phyloP scores from a whole-genome alignment of 1,284 basidiomycete genomes.

The Phylloboletellus chloephorus region DNA sequence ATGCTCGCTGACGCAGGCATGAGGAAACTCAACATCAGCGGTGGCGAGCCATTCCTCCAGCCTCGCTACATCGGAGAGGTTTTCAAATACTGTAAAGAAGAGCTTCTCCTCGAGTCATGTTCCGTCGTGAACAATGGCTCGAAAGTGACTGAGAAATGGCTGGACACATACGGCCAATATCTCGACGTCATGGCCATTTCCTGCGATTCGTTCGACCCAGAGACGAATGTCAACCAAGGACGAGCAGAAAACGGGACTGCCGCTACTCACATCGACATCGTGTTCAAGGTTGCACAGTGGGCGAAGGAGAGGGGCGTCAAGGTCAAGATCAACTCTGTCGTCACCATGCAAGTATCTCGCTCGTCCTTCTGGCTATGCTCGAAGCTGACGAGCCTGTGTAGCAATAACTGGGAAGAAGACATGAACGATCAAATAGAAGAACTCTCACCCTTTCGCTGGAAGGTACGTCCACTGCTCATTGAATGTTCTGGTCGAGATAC shows the following conservation, averaged over 20 bases:
- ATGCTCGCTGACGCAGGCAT: slow-evolving; percentile 36
- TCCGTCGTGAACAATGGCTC: slow-evolving; percentile 39
- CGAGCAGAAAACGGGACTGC: slow-evolving; percentile 31
- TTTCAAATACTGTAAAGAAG: slow-evolving; percentile 39
- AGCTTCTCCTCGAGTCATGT: slow-evolving; percentile 36
- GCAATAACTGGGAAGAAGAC: slow-evolving; percentile 35
- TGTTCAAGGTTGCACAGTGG: slow-evolving; percentile 37
- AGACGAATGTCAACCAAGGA: slow-evolving; percentile 35
- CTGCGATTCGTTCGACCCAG: slow-evolving; percentile 38
- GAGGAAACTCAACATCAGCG: slow-evolving; percentile 41
- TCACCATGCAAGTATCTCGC: slow-evolving; percentile 24
- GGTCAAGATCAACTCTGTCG: slow-evolving; percentile 39
- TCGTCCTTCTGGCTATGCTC: too few relatives aligned
- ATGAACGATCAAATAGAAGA: slow-evolving; percentile 27
- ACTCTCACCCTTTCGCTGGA: slow-evolving; percentile 27
- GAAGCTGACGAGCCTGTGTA: slow-evolving; percentile 2
- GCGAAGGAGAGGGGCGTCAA: slow-evolving; percentile 33
- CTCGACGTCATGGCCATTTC: slow-evolving; percentile 41
- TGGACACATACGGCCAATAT: slow-evolving; percentile 36
- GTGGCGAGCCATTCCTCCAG: slow-evolving; percentile 40
- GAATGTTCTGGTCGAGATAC: not conserved
- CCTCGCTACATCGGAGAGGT: slow-evolving; percentile 37
- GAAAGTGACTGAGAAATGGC: slow-evolving; percentile 40
- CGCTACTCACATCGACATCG: slow-evolving; percentile 27
- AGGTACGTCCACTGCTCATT: slow-evolving; percentile 8